Base-by-base conservation (phyloP, 495 filamentous ascomycete species). In the Cryomyces antarcticus region DNA sequence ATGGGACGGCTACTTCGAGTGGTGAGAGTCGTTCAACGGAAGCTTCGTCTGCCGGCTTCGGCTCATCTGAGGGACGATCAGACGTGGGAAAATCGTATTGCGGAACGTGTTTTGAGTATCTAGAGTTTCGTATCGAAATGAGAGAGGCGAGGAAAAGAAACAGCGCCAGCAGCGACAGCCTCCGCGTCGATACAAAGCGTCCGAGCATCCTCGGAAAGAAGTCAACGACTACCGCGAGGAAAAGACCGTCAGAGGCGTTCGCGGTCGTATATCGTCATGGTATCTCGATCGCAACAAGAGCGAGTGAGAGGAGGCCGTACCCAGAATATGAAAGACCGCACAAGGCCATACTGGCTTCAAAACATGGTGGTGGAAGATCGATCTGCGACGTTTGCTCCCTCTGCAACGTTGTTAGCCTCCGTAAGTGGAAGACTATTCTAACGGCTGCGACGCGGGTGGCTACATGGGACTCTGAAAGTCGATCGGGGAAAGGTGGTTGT, bases 161-260 rank as follows among this genome's bases (percentile, higher is more conserved):
- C 7, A 43, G 37, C 3, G 47, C 46, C n/a, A 52, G 30, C 47
- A 49, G 30, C 36, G 44, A 46, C 40, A 52, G 50, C 47, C 47
- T 49, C 37, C 50, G 47, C 29, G 50, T 3, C 7, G 33, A 35
- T 3, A 3, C 7, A 35, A 12, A 35, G 33, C 33, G 33, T 9
- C 9, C 33, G 33, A 12, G 9, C 33, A 35, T 9, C 33, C 7
- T 3, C 12, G 33, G 33, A 35, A 35, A 9, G 9, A 35, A 1
- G 33, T 24, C 17, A 24, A 24, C 17, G 3, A 35, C 9, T 35
- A 35, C 33, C 1, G 3, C 9, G 3, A 9, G 9, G 9, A 35
- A 35, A 9, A 35, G 7, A 3, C 33, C 1, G 9, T 9, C 7
- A 35, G 33, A 12, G 9, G 7, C 9, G 33, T 35, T 35, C 33